Evolutionary conservation across 306 rosid genomes (phyloP), one percentile per base, ranked within the genome.

Genomic region (Vigna mungo): DNA sequence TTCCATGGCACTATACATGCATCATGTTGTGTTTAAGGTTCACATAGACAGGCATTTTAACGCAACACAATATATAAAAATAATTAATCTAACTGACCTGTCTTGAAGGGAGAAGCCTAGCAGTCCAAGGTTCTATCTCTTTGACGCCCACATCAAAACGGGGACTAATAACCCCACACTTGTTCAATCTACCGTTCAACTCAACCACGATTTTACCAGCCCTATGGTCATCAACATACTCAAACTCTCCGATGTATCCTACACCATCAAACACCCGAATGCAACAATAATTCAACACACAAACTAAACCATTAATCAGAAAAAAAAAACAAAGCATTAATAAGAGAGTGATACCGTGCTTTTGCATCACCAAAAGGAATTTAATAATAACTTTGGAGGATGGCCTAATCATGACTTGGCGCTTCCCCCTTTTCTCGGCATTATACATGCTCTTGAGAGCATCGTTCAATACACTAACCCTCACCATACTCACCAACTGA

Each of bases 401-500:
- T 3, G 88, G 88, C 79, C 86, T 74, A 15, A 85, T 85, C 88
- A 85, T 85, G 37, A 82, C 88, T 69, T 85, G 88, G 11, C 88
- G 88, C 52, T 85, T 85, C 17, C 88, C 88, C 52, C 86, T 63
- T 74, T 85, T 85, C 82, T 85, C 88, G 34, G 88, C 88, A 82
- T 85, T 85, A 79, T 85, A 85, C 88, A 85, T 85, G 74, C 86
- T 82, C 80, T 85, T 85, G 11, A 85, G 86, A 82, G 88, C 88
- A 78, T 85, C 88, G 30, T 85, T 85, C 54, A 85, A 43, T 5
- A 78, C 86, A 43, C 88, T 85, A 4, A 85, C 86, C 46, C 84
- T 74, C 44, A 85, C 88, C 88, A 85, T 85, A 23, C 18, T 70
- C 58, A 7, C 85, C 49, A 49, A 5, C 88, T 81, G 81, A 46